These are phyloP conservation scores for Cinnamomum micranthum DNA, from an alignment of 164 flowering plant genomes.

Conservation along the genomic window DNA sequence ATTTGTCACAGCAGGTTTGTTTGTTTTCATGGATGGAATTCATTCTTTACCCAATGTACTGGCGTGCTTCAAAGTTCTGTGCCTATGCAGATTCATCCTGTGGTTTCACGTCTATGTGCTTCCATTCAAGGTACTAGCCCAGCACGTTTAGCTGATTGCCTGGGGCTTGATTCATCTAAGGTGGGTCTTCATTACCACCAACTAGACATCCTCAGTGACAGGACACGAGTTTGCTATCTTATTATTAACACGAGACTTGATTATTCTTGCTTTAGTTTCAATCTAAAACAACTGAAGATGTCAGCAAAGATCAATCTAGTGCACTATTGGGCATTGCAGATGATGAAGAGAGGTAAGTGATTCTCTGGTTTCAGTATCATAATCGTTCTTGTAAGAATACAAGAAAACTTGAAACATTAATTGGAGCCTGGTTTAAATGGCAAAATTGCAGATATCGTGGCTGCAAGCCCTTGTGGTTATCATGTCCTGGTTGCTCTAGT, in stretches of 20 bases:
- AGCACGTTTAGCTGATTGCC: slow-evolving; percentile 92
- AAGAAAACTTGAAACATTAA: neutral
- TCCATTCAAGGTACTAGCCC: slow-evolving; percentile 95
- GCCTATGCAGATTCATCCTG: slow-evolving; percentile 85
- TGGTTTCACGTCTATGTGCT: slow-evolving; percentile 94
- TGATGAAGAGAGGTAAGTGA: slow-evolving; percentile 77
- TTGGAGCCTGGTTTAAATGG: slow-evolving; percentile 5
- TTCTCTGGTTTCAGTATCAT: neutral
- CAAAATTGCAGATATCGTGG: slow-evolving; percentile 61
- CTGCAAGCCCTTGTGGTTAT: slow-evolving; percentile 71
- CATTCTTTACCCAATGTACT: neutral
- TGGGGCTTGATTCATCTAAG: slow-evolving; percentile 96
- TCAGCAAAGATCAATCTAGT: slow-evolving; percentile 44
- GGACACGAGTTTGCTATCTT: neutral
- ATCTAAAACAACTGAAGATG: slow-evolving; percentile 48
- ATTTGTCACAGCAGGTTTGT: slow-evolving; percentile 85
- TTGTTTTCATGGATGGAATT: neutral
- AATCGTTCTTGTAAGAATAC: neutral
- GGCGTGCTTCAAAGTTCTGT: slow-evolving; percentile 1
- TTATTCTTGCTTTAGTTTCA: slow-evolving; percentile 51
- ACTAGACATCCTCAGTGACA: neutral
- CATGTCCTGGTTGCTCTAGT: slow-evolving; percentile 86
- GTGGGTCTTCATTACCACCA: slow-evolving; percentile 28
- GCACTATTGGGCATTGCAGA: slow-evolving; percentile 44
- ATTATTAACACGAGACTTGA: slow-evolving; percentile 1